phyloP scores from a whole-genome alignment of 108 stramenopile species.

The Schizochytrium sp. region DNA sequence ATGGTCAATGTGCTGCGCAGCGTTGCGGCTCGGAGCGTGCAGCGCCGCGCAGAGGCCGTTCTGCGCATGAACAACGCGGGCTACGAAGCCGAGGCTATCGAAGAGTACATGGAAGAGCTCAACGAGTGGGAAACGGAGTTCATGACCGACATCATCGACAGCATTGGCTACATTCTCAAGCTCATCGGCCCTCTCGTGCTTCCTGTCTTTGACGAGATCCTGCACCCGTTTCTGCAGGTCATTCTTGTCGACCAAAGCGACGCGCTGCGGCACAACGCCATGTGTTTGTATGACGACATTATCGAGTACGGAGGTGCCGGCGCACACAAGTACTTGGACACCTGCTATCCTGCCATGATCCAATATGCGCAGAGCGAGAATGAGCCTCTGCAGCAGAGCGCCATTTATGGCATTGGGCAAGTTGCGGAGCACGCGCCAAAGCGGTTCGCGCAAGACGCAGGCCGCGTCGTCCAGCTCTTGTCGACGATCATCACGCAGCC shows the following conservation, averaged over 20 bases:
- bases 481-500: neutral
- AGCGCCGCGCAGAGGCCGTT: neutral
- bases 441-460: neutral
- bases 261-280: neutral
- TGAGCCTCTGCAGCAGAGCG: neutral
- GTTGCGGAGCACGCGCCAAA: neutral
- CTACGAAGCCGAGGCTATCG: conserved; percentile 6
- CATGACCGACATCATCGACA: neutral
- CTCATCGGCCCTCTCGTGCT: neutral
- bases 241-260: neutral
- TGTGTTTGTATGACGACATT: conserved; percentile 1
- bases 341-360: conserved; percentile 7
- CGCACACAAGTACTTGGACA: neutral
- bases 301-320: neutral
- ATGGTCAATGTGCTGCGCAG: neutral
- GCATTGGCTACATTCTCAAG: neutral
- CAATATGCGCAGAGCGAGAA: neutral
- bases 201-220: neutral
- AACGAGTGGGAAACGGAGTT: neutral
- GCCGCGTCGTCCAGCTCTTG: neutral
- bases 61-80: neutral
- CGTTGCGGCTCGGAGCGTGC: neutral
- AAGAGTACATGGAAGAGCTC: conserved; percentile 15
- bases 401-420: neutral
- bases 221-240: neutral